Evolutionary conservation across 345 rosid genomes (phyloP).

Genomic region (Microcos paniculata): DNA sequence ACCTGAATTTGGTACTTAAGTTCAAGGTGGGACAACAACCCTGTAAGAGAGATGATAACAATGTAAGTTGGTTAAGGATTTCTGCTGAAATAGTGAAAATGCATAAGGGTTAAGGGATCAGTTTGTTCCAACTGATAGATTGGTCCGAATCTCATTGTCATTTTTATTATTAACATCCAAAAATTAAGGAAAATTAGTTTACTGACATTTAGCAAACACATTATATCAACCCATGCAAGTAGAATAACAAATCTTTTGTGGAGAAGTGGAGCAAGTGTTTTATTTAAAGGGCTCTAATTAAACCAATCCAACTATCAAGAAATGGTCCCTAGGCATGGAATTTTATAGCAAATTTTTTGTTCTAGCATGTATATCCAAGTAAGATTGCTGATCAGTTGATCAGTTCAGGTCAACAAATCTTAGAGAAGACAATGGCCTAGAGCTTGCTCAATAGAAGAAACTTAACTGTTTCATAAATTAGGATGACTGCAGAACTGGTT

Average conservation of each 20-base stretch:
- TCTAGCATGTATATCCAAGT: background rate
- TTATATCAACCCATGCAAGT: background rate
- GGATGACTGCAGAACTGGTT: background rate
- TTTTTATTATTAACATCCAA: background rate
- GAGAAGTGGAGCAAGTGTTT: slow-evolving; percentile 3
- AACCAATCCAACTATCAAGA: slow-evolving; percentile 3
- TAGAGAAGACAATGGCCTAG: background rate
- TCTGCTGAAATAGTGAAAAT: background rate
- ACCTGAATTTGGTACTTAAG: background rate
- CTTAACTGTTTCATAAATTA: background rate
- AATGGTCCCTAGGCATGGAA: background rate
- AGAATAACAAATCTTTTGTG: background rate
- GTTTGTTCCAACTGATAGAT: background rate
- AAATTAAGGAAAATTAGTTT: background rate
- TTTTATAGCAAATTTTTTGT: background rate
- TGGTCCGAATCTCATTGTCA: background rate
- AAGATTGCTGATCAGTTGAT: background rate
- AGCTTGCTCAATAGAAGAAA: background rate
- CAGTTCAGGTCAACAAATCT: slow-evolving; percentile 3
- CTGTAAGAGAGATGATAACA: background rate
- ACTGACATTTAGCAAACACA: background rate
- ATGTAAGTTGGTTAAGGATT: slow-evolving; percentile 8
- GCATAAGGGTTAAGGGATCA: background rate
- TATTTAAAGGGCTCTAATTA: background rate
- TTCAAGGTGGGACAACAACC: slow-evolving; percentile 11